phyloP scores from a whole-genome alignment of 2,329 filamentous ascomycete genomes.

The Ophiostoma ulmi region DNA sequence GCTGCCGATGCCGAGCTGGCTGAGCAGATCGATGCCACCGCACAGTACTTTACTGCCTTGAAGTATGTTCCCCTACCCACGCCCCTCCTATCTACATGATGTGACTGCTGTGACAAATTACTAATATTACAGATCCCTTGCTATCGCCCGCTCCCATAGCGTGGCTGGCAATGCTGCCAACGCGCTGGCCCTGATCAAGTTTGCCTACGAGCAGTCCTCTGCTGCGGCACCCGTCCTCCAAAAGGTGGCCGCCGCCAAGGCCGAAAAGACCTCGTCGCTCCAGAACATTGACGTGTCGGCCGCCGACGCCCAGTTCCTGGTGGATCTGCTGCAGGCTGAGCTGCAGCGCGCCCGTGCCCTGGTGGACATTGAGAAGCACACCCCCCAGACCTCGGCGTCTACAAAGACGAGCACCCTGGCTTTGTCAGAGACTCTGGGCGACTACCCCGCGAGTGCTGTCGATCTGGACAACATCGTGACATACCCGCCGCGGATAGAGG shows the following conservation, averaged over 20 bases:
- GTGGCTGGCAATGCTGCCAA: constrained; percentile 68
- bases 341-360: constrained; percentile 78
- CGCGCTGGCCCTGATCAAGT: constrained; percentile 76
- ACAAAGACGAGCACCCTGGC: constrained; percentile 34
- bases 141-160: constrained; percentile 78
- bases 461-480: constrained; percentile 76
- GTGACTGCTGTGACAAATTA: background rate
- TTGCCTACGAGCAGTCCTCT: constrained; percentile 60
- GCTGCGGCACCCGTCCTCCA: constrained; percentile 46
- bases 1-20: constrained; percentile 75
- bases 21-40: constrained; percentile 70
- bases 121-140: constrained; percentile 50
- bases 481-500: constrained; percentile 77
- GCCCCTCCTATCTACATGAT: no score
- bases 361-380: constrained; percentile 71
- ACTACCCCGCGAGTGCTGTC: constrained; percentile 64
- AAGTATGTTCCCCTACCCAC: constrained; percentile 38
- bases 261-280: constrained; percentile 39
- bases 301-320: constrained; percentile 54
- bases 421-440: constrained; percentile 67
- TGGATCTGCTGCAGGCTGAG: constrained; percentile 60
- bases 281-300: constrained; percentile 64
- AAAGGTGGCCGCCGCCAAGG: constrained; percentile 30
- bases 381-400: constrained; percentile 29
- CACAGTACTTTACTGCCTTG: constrained; percentile 74